Evolutionary conservation across 2,329 filamentous ascomycete species (phyloP).

Genomic region (Claviceps sp.): DNA sequence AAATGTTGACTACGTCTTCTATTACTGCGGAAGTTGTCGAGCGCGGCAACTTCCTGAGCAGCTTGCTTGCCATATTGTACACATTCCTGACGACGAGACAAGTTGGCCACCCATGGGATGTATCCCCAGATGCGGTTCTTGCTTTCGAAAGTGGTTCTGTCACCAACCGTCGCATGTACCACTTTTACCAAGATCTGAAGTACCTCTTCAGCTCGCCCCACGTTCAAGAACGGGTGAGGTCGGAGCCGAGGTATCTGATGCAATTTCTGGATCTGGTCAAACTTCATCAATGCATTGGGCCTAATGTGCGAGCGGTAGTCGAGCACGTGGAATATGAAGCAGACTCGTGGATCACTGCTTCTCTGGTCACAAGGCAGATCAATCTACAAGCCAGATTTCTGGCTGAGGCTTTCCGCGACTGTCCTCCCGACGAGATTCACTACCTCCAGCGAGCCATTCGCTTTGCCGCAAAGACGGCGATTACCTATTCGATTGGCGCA

Average conservation of each 20-base stretch:
- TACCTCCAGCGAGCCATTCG: conserved; percentile 60
- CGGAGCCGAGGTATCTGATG: conserved; percentile 73
- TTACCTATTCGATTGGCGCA: conserved; percentile 78
- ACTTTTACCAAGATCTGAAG: conserved; percentile 91
- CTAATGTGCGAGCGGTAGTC: conserved; percentile 77
- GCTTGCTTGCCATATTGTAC: conserved; percentile 89
- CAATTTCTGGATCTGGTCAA: conserved; percentile 95
- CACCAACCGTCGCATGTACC: conserved; percentile 89
- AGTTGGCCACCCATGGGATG: conserved; percentile 84
- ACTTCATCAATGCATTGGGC: conserved; percentile 91
- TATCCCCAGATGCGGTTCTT: conserved; percentile 72
- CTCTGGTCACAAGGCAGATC: conserved; percentile 85
- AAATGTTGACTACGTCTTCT: conserved; percentile 92
- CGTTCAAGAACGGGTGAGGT: conserved; percentile 72
- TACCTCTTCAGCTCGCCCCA: conserved; percentile 82
- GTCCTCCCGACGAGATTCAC: conserved; percentile 47
- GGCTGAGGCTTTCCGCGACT: conserved; percentile 69
- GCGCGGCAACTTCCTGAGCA: conserved; percentile 88
- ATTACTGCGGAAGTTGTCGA: conserved; percentile 95
- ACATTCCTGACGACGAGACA: conserved; percentile 94
- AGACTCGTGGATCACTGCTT: conserved; percentile 95
- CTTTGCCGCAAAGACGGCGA: conserved; percentile 67
- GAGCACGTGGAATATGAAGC: conserved; percentile 98
- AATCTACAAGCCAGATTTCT: conserved; percentile 84
- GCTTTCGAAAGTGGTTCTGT: conserved; percentile 91